Percentiles rank a stretch among this genome's conserved stretches.
Evolutionary conservation across 331 rosid species (phyloP).

Genomic region (Pyracantha coccinea): DNA sequence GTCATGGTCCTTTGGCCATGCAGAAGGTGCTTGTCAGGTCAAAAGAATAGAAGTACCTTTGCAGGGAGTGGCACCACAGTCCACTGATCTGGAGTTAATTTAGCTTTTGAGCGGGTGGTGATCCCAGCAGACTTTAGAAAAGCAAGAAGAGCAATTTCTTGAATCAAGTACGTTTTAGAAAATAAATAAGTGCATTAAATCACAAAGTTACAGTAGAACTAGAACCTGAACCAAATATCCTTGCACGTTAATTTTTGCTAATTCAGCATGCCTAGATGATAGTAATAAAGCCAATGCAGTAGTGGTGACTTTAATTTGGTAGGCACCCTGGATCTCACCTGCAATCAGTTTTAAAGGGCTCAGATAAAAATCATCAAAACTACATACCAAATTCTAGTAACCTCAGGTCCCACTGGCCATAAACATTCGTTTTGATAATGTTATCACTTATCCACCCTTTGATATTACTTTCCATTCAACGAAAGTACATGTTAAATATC

Average conservation of each 20-base stretch:
- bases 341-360: constrained; percentile 13
- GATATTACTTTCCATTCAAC: neutral
- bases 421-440: neutral
- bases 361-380: neutral
- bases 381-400: neutral
- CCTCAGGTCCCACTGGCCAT: neutral
- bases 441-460: neutral
- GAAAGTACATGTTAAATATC: neutral
- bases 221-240: constrained; percentile 71
- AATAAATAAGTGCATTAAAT: neutral
- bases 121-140: constrained; percentile 51
- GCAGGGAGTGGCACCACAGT: constrained; percentile 59
- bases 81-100: constrained; percentile 75
- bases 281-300: constrained; percentile 83
- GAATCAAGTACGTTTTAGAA: constrained; percentile 12
- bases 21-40: neutral
- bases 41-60: constrained; percentile 35
- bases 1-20: neutral
- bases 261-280: constrained; percentile 51
- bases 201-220: constrained; percentile 27
- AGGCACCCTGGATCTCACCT: constrained; percentile 94
- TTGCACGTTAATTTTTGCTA: constrained; percentile 52
- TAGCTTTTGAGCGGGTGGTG: constrained; percentile 75
- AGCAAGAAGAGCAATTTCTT: constrained; percentile 6
- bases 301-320: constrained; percentile 91